Evolutionary conservation across 1,139 yeast genomes (phyloP), one percentile per base, ranked within the genome.

Genomic region (Entelexis paramagnoliae): DNA sequence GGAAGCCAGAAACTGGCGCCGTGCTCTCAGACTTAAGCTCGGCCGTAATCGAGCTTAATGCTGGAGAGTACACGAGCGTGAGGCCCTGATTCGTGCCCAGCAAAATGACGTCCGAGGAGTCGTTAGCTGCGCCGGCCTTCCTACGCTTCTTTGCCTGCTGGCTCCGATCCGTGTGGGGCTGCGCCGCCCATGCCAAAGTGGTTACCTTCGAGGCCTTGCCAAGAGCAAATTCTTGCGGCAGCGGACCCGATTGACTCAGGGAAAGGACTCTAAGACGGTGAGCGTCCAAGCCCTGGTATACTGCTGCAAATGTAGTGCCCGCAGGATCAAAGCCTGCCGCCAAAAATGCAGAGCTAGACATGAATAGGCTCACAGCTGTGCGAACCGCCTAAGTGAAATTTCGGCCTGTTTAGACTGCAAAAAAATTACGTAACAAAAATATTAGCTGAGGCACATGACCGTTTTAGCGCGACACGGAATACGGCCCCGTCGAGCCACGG

Each of bases 201-300:
- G 78, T 73, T 33, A 81, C 74, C 57, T 71, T 71, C 44, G 72
- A 65, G 29, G 78, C 75, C 59, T 78, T 79, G 44, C 79, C 86
- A 49, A 86, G 71, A 26, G 72, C 66, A 50, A 71, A 68, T 14
- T 71, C 61, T 20, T 52, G 55, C 8, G 52, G 42, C 16, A 34
- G 70, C 36, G 64, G 64, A 13, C 74, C 65, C 55, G 73, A 64
- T 44, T 73, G 67, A 22, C 72, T 72, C 8, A 78, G 68, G 8
- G 84, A 74, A 60, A 77, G 81, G 3, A 85, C 84, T 58, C 81
- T 75, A 46, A 88, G 69, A 60, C 81, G 80, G 63, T 85, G 91
- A 10, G 80, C 73, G 64, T 87, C 95, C 56, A 88, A 73, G 3
- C 88, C 82, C 40, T 80, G 77, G 26, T 79, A 70, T 0, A 80